Percentiles rank a stretch among this genome's conserved stretches.
Conservation (phyloP, 1,284 basidiomycete genomes). For the Tylopilus orsonianus region DNA sequence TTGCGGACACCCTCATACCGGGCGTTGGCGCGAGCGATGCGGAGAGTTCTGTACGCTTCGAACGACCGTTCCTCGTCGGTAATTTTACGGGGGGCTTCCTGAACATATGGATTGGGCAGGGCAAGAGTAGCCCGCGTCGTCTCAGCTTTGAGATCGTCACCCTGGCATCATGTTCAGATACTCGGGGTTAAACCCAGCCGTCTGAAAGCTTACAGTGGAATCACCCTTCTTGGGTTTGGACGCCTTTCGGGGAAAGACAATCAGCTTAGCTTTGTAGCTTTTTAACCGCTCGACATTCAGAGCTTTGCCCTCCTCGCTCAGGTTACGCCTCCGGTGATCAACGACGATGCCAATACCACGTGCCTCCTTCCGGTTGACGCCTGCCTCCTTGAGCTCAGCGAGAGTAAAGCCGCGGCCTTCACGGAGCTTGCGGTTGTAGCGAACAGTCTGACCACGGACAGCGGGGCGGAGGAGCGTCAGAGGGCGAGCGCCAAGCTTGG, state of each 20-base stretch:
- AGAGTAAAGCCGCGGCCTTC: conserved; percentile 97
- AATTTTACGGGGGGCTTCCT: conserved; percentile 92
- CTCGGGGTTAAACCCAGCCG: not conserved
- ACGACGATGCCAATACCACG: conserved; percentile 92
- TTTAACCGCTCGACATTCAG: conserved; percentile 95
- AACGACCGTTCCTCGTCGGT: conserved; percentile 90
- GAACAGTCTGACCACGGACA: conserved; percentile 94
- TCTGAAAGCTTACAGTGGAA: conserved; percentile 65
- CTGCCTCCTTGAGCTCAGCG: conserved; percentile 95
- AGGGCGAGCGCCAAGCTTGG: conserved; percentile 90
- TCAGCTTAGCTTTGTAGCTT: conserved; percentile 85
- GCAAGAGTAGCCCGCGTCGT: conserved; percentile 76
- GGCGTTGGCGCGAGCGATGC: conserved; percentile 80
- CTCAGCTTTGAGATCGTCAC: conserved; percentile 80
- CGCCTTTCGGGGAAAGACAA: conserved; percentile 96
- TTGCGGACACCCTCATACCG: conserved; percentile 90
- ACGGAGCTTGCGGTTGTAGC: conserved; percentile 98
- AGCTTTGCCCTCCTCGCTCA: conserved; percentile 96
- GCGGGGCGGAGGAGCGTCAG: conserved; percentile 93
- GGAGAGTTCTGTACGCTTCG: conserved; percentile 88
- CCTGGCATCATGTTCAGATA: conserved; percentile 43
- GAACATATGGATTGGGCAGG: conserved; percentile 65
- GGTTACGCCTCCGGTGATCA: conserved; percentile 96
- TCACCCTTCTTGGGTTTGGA: conserved; percentile 96
- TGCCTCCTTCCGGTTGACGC: conserved; percentile 93